Evolutionary conservation across 2,329 filamentous ascomycete species (phyloP), one percentile per base, ranked within the genome.

Genomic region (Epichloe aotearoae): DNA sequence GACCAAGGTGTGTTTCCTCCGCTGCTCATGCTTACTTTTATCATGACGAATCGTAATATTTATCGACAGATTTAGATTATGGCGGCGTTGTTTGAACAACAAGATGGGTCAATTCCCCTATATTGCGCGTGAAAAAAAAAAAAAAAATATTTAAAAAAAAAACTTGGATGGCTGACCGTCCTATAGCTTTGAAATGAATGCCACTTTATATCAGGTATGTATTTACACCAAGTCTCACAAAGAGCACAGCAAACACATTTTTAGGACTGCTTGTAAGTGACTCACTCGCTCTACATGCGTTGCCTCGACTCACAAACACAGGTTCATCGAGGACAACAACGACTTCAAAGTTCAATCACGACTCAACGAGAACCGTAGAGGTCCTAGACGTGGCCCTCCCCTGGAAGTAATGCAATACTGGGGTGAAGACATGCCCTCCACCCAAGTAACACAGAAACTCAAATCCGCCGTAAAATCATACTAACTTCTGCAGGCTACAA

Each of bases 271-370:
- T 68, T 80, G 76, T 79, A 69, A 63, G 74, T 43, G 12, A 17
- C 1, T 6, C 34, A 23, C 39, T n/a, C 3, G 7, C 7, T 19
- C 20, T 19, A 5, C 14, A 14, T 33, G 15, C 3, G 17, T 30
- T 4, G 30, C n/a, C 12, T n/a, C 12, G 19, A 34, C 45, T 53
- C 43, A 50, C 34, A 39, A 38, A 14, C 12, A 11, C 59, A 94
- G 87, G 52, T 97, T 91, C 68, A 86, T 98, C 56, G 93, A 98
- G 67, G 93, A 98, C 61, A 86, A 95, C 64, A 82, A 94, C 61
- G 71, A 72, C 15, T 83, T 83, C 61, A 91, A 89, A 60, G 69
- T 82, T 46, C 73, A 76, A 1, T 77, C 80, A 12, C 77, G 80
- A 56, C 67, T 71, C 53, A 71, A 74, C 34, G 83, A 89, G 42